phyloP scores from a whole-genome alignment of 768 basidiomycete genomes.

The Podaxis sp. region DNA sequence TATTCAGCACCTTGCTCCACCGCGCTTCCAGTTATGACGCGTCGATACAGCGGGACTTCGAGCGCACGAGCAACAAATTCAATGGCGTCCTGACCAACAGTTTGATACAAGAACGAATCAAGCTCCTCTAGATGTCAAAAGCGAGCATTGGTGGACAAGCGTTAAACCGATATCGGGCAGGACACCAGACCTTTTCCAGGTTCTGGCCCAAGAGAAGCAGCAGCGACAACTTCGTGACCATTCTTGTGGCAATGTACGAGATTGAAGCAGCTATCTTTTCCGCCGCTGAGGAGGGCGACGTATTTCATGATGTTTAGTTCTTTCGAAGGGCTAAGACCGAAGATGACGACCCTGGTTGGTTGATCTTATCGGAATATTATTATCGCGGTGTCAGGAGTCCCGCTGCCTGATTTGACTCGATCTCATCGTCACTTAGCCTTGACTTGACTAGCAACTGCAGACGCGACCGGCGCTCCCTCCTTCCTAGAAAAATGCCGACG shows the following conservation, averaged over 20 bases:
- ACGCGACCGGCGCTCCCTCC: not conserved
- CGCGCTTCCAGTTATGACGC: constrained; percentile 78
- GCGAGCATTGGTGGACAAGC: constrained; percentile 22
- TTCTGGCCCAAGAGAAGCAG: constrained; percentile 85
- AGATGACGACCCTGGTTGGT: constrained; percentile 16
- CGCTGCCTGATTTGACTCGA: constrained; percentile 31
- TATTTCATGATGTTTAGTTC: constrained; percentile 67
- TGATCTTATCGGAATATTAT: constrained; percentile 18
- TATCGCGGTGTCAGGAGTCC: constrained; percentile 13
- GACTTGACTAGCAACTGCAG: constrained; percentile 3
- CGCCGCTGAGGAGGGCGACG: constrained; percentile 92
- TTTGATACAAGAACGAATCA: constrained; percentile 98
- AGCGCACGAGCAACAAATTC: constrained; percentile 83
- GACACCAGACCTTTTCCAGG: constrained; percentile 74
- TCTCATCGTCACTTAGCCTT: constrained; percentile 19
- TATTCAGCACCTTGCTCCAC: constrained; percentile 85
- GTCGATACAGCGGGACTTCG: constrained; percentile 81
- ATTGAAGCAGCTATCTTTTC: constrained; percentile 98
- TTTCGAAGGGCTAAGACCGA: constrained; percentile 5
- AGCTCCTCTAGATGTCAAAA: constrained; percentile 77
- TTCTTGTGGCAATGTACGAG: constrained; percentile 85
- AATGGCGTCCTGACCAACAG: constrained; percentile 96
- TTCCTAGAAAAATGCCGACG: constrained; percentile 72
- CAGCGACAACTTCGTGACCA: constrained; percentile 84
- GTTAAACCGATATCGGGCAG: constrained; percentile 11